Evolutionary conservation across 176 grass and related monocot species (phyloP).

Genomic region (Cenchrus purpureus): DNA sequence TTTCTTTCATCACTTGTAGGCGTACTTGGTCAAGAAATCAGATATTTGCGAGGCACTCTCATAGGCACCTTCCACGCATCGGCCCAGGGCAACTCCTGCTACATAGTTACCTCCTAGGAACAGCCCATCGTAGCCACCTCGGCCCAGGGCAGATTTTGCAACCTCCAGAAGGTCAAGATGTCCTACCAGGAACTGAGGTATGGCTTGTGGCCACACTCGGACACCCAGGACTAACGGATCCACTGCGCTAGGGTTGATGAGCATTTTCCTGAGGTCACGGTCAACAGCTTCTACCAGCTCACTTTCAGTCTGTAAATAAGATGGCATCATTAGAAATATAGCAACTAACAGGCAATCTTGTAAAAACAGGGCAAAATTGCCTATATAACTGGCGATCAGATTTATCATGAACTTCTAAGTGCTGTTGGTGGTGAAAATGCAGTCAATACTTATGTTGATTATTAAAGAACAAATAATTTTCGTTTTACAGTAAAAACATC

Average conservation of each 20-base stretch:
- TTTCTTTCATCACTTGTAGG: slow-evolving; percentile 49
- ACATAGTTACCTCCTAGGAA: slow-evolving; percentile 94
- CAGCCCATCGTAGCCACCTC: slow-evolving; percentile 55
- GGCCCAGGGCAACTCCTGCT: slow-evolving; percentile 84
- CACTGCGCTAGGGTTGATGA: slow-evolving; percentile 72
- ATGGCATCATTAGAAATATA: slow-evolving; percentile 10
- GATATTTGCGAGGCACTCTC: slow-evolving; percentile 69
- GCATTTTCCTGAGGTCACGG: slow-evolving; percentile 80
- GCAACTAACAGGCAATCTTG: background rate
- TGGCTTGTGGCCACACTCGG: slow-evolving; percentile 86
- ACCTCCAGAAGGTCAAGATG: slow-evolving; percentile 80
- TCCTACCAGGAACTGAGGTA: slow-evolving; percentile 88
- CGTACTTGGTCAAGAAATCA: slow-evolving; percentile 73
- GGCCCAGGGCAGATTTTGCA: slow-evolving; percentile 58
- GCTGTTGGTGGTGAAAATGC: background rate
- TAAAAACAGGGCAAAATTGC: background rate
- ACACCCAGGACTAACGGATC: slow-evolving; percentile 74
- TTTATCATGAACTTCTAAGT: slow-evolving; percentile 1
- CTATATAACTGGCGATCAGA: slow-evolving; percentile 8
- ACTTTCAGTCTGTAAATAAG: slow-evolving; percentile 60
- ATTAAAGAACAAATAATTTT: background rate
- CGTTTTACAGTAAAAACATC: background rate
- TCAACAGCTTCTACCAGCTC: slow-evolving; percentile 91
- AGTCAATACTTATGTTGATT: background rate
- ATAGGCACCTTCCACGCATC: slow-evolving; percentile 84